Base-by-base conservation (phyloP, 768 basidiomycete genomes). In the Suillus placidus region DNA sequence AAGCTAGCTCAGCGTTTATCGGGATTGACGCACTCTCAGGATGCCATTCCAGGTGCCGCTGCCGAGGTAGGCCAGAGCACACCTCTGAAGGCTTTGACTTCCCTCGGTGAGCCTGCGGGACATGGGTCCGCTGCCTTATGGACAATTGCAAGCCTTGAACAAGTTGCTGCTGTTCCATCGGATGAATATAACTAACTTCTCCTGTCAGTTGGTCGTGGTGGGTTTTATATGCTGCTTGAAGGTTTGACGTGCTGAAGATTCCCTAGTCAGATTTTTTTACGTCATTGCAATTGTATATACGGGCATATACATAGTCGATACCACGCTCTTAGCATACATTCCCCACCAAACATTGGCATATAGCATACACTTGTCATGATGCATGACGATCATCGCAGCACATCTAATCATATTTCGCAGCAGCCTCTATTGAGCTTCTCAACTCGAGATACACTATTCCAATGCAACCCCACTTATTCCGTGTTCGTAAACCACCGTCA, bases 361-460 rank as follows among this genome's bases (percentile, higher is more conserved):
- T 51, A 51, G 20, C 58, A 42, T 55, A 55, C 34, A 35, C 20
- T 55, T 35, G 12, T 35, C 54, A 34, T 30, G 5, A 16, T 18
- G 42, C 54, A 34, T 30, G 5, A 9, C 26, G 42, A 42, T 60
- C 12, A 60, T 42, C 18, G 10, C 23, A 40, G 38, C 37, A 42
- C 30, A 30, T 60, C 57, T 60, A 58, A 32, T 54, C 18, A 35
- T n/a, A 55, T 60, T 60, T 42, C 40, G 58, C 26, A 42, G 30
- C 40, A 32, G 3, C 10, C 23, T 18, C 51, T 55, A 32, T 18
- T 32, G 30, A 32, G 16, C 26, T 26, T 52, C 51, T 52, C 14
- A 49, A 49, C 23, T 38, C n/a, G 23, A 26, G n/a, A 14, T 23
- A 57, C 4, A 38, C 14, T 18, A 42, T 20, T 30, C 20, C 18